phyloP scores from a whole-genome alignment of 495 filamentous ascomycete species.

The Parachaetomium inaequale region DNA sequence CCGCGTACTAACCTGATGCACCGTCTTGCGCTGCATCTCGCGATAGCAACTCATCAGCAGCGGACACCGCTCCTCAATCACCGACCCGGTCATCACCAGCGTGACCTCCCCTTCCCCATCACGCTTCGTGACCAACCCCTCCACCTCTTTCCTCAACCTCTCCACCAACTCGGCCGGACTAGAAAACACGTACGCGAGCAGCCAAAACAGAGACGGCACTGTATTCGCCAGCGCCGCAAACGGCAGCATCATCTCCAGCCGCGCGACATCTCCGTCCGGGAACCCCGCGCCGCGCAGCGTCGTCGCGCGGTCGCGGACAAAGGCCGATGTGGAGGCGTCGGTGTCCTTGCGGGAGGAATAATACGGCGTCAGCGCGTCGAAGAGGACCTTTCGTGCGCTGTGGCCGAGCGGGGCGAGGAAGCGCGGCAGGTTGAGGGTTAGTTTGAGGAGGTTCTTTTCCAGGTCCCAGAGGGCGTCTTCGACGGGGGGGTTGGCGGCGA shows the following conservation, averaged over 20 bases:
- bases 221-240: slow-evolving; percentile 21
- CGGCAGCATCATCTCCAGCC: slow-evolving; percentile 18
- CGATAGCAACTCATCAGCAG: slow-evolving; percentile 18
- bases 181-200: slow-evolving; percentile 7
- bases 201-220: slow-evolving; percentile 18
- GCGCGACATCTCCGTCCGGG: slow-evolving; percentile 4
- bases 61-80: slow-evolving; percentile 14
- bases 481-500: neutral
- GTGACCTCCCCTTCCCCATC: neutral
- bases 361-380: slow-evolving; percentile 9
- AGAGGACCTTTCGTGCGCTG: neutral
- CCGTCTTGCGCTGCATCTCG: slow-evolving; percentile 15
- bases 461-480: slow-evolving; percentile 13
- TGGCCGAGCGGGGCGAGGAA: neutral
- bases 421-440: slow-evolving; percentile 3
- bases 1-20: slow-evolving; percentile 18
- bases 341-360: slow-evolving; percentile 2
- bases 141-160: slow-evolving; percentile 12
- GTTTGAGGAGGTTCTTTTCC: slow-evolving; percentile 5
- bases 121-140: neutral
- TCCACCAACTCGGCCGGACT: neutral
- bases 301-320: slow-evolving; percentile 16
- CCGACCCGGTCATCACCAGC: neutral
- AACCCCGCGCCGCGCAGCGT: slow-evolving; percentile 1
- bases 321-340: neutral